Evolutionary conservation across 306 rosid species (phyloP).

Genomic region (Cucurbita pepo): DNA sequence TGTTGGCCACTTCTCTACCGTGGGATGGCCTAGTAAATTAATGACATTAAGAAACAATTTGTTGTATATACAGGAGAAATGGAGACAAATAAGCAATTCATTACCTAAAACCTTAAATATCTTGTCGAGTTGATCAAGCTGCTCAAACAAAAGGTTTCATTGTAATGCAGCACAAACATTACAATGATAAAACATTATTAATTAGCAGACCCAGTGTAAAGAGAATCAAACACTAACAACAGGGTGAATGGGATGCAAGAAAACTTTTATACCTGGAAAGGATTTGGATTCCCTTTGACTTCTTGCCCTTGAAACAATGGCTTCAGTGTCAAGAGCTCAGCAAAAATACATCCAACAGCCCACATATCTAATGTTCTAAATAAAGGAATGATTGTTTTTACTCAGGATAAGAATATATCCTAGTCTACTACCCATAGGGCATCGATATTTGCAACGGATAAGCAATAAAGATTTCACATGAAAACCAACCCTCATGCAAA

Average conservation of each 20-base stretch:
- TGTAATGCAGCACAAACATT: neutral
- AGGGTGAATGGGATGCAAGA: neutral
- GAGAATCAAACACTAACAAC: neutral
- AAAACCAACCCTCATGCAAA: neutral
- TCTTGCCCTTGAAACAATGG: constrained; percentile 96
- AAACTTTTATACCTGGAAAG: constrained; percentile 57
- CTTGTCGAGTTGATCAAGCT: constrained; percentile 98
- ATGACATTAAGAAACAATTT: constrained; percentile 19
- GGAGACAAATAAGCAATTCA: constrained; percentile 7
- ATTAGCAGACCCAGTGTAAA: neutral
- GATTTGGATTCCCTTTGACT: constrained; percentile 72
- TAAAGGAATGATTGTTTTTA: constrained; percentile 15
- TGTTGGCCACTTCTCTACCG: constrained; percentile 89
- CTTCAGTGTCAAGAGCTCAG: constrained; percentile 93
- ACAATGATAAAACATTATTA: neutral
- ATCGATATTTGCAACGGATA: neutral
- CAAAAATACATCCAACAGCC: constrained; percentile 99
- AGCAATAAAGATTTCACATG: neutral
- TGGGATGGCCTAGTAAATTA: constrained; percentile 77
- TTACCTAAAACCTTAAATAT: constrained; percentile 96
- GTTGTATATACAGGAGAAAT: constrained; percentile 13
- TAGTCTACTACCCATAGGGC: neutral
- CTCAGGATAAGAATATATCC: neutral
- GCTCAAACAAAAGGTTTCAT: constrained; percentile 22
- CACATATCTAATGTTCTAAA: constrained; percentile 59